Percentiles rank a stretch among this genome's conserved stretches.
These are phyloP conservation scores for Penicillium paradoxum DNA, from an alignment of 495 filamentous ascomycete genomes.

Conservation along the genomic window DNA sequence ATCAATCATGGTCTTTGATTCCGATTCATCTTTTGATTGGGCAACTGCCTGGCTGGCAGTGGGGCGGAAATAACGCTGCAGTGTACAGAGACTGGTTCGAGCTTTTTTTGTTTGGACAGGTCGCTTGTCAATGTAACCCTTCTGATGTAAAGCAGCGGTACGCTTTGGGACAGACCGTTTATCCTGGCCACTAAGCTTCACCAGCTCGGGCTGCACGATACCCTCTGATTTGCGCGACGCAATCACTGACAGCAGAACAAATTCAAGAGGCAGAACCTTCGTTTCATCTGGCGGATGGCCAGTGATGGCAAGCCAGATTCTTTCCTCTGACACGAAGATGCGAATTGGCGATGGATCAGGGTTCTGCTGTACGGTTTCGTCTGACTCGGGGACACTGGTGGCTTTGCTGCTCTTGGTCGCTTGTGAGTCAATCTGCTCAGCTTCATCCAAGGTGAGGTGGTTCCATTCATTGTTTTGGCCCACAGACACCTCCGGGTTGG, in stretches of 20 bases:
- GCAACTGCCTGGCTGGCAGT: neutral
- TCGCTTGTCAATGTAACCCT: constrained; percentile 83
- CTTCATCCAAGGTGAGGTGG: constrained; percentile 43
- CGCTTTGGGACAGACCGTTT: constrained; percentile 81
- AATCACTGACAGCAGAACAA: constrained; percentile 72
- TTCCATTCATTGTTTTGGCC: constrained; percentile 39
- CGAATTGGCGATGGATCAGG: constrained; percentile 23
- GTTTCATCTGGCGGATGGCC: constrained; percentile 74
- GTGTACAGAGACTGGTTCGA: constrained; percentile 63
- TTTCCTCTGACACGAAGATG: constrained; percentile 55
- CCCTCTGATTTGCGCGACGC: constrained; percentile 65
- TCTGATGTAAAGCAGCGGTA: constrained; percentile 66
- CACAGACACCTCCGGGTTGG: constrained; percentile 49
- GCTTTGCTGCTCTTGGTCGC: neutral
- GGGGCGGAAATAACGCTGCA: constrained; percentile 51
- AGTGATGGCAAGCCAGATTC: constrained; percentile 73
- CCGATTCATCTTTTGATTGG: constrained; percentile 4
- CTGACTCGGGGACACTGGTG: neutral
- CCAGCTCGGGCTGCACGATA: constrained; percentile 75
- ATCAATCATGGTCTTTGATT: constrained; percentile 31
- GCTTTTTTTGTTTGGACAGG: constrained; percentile 57
- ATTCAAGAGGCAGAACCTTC: constrained; percentile 62
- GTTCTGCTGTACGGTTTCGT: constrained; percentile 8
- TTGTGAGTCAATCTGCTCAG: constrained; percentile 24
- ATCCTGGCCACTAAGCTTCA: constrained; percentile 72